A percentile compares a stretch with the other conserved stretches of the same genome.
Evolutionary conservation across 495 filamentous ascomycete genomes (phyloP).

Genomic region (Penicillium samsonianum): DNA sequence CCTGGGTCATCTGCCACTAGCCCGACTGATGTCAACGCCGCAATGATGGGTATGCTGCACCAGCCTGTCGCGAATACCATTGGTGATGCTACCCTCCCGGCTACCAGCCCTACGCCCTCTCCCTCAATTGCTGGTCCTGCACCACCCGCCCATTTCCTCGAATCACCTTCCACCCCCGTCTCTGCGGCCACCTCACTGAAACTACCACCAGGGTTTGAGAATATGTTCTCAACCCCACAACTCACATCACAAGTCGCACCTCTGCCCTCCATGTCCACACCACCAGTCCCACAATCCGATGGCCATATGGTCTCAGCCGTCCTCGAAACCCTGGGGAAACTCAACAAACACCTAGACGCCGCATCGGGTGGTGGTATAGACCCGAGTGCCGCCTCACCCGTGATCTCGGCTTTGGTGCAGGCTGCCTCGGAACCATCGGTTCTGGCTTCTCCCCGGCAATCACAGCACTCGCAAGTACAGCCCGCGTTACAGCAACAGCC

Average conservation of each 20-base stretch:
- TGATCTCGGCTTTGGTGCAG: conserved; percentile 27
- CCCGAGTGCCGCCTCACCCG: conserved; percentile 18
- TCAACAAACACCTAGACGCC: conserved; percentile 43
- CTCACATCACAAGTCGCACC: conserved; percentile 3
- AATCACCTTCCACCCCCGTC: conserved; percentile 4
- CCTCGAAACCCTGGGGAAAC: conserved; percentile 39
- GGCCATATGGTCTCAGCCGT: conserved; percentile 36
- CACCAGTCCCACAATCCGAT: conserved; percentile 13
- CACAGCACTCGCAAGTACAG: neutral
- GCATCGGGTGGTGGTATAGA: conserved; percentile 19
- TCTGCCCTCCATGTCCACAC: conserved; percentile 1
- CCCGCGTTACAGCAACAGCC: neutral
- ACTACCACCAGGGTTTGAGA: conserved; percentile 43
- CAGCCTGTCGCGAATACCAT: neutral
- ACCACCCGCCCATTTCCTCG: neutral
- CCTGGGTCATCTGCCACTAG: conserved; percentile 1
- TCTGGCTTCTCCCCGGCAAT: neutral
- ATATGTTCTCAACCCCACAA: conserved; percentile 35
- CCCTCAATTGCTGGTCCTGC: conserved; percentile 8
- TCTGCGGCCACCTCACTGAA: conserved; percentile 21
- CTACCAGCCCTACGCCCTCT: conserved; percentile 6
- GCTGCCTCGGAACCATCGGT: conserved; percentile 19
- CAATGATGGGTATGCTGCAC: conserved; percentile 6
- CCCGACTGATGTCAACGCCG: neutral
- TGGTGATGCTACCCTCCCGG: conserved; percentile 2